A percentile compares a stretch with the other conserved stretches of the same genome.
Evolutionary conservation across 768 basidiomycete species (phyloP).

Genomic region (Neoboletus subvelutipes): DNA sequence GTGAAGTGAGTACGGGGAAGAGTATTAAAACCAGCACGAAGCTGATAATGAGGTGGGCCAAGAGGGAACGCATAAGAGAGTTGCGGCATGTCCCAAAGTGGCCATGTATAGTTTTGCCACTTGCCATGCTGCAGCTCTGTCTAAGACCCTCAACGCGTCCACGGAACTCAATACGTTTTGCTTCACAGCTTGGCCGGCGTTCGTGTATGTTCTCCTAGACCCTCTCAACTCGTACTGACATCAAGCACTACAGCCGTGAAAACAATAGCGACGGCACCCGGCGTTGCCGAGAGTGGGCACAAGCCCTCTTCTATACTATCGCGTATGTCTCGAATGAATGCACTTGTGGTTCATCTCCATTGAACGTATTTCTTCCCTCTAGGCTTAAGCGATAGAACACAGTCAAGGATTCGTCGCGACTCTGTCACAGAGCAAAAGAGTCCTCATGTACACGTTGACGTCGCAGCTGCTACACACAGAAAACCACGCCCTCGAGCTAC

Average conservation of each 20-base stretch:
- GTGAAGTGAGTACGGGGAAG: slow-evolving; percentile 88
- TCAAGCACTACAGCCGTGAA: slow-evolving; percentile 1
- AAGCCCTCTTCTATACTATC: slow-evolving; percentile 16
- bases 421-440: slow-evolving; percentile 4
- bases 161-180: slow-evolving; percentile 10
- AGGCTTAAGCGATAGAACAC: slow-evolving; percentile 20
- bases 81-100: slow-evolving; percentile 9
- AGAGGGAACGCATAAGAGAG: slow-evolving; percentile 42
- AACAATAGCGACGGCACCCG: not conserved
- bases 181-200: slow-evolving; percentile 2
- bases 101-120: not conserved
- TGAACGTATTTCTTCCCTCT: not conserved
- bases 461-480: not conserved
- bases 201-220: not conserved
- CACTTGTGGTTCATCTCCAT: not conserved
- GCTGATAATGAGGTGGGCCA: slow-evolving; percentile 64
- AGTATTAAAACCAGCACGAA: slow-evolving; percentile 70
- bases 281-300: not conserved
- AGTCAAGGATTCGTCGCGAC: not conserved
- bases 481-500: slow-evolving; percentile 7
- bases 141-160: slow-evolving; percentile 2
- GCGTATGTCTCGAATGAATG: slow-evolving; percentile 18
- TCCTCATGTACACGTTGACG: not conserved
- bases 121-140: slow-evolving; percentile 20
- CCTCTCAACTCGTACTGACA: slow-evolving; percentile 3